phyloP scores from a whole-genome alignment of 192 early-diverging fungal species.

The Chytriomyces sp. region DNA sequence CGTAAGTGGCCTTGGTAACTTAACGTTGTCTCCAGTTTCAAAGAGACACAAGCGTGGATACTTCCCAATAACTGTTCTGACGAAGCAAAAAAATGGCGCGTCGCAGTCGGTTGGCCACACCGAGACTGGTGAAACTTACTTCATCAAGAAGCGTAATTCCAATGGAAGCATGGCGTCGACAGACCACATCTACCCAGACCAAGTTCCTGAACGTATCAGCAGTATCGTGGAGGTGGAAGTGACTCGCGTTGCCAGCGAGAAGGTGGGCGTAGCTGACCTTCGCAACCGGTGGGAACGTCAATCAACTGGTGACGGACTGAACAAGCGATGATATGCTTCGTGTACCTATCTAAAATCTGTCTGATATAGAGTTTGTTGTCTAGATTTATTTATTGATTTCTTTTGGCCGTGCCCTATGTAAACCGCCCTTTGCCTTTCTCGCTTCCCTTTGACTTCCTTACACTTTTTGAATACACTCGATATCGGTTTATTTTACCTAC shows the following conservation, averaged over 20 bases:
- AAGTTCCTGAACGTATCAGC: conserved; percentile 14
- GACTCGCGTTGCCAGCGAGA: neutral
- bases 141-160: conserved; percentile 11
- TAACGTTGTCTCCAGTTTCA: conserved; percentile 40
- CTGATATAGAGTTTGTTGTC: too few species aligned
- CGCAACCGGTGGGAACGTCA: conserved; percentile 18
- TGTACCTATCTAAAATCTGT: too few species aligned
- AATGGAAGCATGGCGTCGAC: neutral
- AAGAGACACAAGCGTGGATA: conserved; percentile 52
- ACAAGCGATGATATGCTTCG: too few species aligned
- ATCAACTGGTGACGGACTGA: neutral
- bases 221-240: conserved; percentile 12
- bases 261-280: conserved; percentile 1
- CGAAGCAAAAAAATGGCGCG: conserved; percentile 52
- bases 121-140: conserved; percentile 16
- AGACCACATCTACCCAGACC: conserved; percentile 24
- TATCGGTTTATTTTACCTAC: too few species aligned
- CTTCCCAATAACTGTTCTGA: conserved; percentile 55
- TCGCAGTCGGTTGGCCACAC: conserved; percentile 46
- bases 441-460: too few species aligned
- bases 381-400: too few species aligned
- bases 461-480: too few species aligned
- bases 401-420: too few species aligned
- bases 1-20: neutral
- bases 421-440: too few species aligned